Conservation (phyloP, 306 rosid genomes). For the Crataegus laevigata region DNA sequence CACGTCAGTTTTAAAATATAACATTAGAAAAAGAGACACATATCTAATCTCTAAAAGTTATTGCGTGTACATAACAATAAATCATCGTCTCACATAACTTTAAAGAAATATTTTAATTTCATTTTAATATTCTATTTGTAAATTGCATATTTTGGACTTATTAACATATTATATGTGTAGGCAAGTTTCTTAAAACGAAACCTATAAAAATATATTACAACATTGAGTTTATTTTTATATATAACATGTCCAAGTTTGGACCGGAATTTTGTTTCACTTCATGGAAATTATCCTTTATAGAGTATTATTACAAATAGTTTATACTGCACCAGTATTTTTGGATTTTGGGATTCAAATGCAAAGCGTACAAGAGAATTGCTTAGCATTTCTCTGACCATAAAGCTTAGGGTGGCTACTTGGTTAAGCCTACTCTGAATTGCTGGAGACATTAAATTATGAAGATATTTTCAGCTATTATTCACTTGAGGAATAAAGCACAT, state of each 20-base stretch:
- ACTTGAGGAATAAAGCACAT: neutral
- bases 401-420: no score
- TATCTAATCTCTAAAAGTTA: neutral
- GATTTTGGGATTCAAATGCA: no score
- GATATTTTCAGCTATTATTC: neutral
- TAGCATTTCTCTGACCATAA: no score
- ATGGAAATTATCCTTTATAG: neutral
- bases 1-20: neutral
- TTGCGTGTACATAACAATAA: neutral
- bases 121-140: no score
- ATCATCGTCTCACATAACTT: neutral
- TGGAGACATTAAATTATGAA: neutral
- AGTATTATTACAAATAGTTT: neutral
- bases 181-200: no score
- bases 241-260: neutral
- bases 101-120: no score
- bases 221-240: no score
- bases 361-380: no score
- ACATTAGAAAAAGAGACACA: neutral
- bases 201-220: neutral
- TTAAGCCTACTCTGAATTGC: neutral
- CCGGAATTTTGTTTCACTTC: neutral
- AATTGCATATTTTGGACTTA: neutral
- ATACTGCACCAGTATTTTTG: no score
- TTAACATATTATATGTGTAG: no score